Conservation (phyloP, 371 early-diverging fungal genomes). For the Saksenaea vasiformis region DNA sequence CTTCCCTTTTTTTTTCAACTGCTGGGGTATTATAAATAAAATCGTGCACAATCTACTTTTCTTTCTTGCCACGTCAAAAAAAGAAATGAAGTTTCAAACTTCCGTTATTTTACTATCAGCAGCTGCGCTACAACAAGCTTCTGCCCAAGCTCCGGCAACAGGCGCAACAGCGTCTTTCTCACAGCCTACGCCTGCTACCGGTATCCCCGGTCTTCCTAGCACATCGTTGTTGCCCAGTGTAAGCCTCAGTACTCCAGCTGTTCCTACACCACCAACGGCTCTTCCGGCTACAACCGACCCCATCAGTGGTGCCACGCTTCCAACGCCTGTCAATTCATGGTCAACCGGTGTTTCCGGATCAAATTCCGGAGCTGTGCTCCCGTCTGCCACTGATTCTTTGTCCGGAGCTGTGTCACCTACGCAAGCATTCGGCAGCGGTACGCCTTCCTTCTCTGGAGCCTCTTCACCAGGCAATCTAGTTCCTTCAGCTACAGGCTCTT, state of each 20-base stretch:
- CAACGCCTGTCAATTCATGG: background rate
- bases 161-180: background rate
- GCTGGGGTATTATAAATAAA: background rate
- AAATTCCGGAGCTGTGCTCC: background rate
- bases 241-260: background rate
- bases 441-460: too few relatives aligned
- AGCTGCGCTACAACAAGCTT: background rate
- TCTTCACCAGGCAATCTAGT: too few relatives aligned
- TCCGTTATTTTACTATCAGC: background rate
- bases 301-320: background rate
- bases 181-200: background rate
- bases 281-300: background rate
- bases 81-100: background rate
- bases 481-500: too few relatives aligned
- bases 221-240: background rate
- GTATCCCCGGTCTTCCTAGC: background rate
- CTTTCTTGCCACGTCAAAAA: background rate
- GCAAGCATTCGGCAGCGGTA: too few relatives aligned
- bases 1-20: background rate
- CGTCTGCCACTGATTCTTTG: too few relatives aligned
- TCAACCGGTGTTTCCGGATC: background rate
- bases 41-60: background rate
- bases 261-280: background rate
- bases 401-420: too few relatives aligned
- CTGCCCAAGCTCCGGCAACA: background rate